phyloP scores from a whole-genome alignment of 139 green algal genomes.

The Zygnema circumcarinatum region DNA sequence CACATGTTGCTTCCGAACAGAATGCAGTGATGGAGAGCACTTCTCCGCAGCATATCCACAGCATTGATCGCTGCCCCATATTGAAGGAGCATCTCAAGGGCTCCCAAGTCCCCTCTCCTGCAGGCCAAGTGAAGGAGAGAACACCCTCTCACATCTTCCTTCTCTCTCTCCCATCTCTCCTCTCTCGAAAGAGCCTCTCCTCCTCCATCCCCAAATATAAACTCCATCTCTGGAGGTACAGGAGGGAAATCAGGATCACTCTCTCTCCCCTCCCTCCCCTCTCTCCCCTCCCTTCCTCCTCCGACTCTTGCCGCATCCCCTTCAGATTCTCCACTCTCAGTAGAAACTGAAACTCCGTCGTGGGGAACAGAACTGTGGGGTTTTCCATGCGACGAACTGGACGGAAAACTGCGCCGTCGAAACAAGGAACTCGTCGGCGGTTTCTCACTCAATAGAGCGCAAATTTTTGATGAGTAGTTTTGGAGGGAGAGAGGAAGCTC shows the following conservation, averaged over 20 bases:
- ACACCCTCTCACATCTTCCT: constrained; percentile 41
- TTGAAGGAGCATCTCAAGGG: constrained; percentile 54
- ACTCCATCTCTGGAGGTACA: neutral
- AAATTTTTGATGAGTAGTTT: no score
- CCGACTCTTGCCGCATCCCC: no score
- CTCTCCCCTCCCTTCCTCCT: no score
- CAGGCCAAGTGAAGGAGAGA: constrained; percentile 41
- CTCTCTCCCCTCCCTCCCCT: no score
- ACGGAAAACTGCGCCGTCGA: no score
- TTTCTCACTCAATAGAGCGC: no score
- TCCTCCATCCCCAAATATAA: neutral
- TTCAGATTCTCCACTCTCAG: no score
- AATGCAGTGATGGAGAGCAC: constrained; percentile 20
- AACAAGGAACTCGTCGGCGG: no score
- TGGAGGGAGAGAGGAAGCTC: no score
- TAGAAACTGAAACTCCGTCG: no score
- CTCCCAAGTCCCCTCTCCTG: constrained; percentile 16
- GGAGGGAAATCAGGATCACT: neutral
- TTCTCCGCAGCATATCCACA: constrained; percentile 37
- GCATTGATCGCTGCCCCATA: constrained; percentile 44
- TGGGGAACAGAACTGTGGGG: no score
- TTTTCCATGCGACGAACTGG: no score
- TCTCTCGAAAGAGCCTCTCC: neutral
- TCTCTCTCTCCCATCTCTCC: constrained; percentile 3
- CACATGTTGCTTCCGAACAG: neutral